Percentiles rank a stretch among this genome's conserved stretches.
These are phyloP conservation scores for Ehretia macrophylla DNA, from an alignment of 257 asterid genomes.

Conservation along the genomic window DNA sequence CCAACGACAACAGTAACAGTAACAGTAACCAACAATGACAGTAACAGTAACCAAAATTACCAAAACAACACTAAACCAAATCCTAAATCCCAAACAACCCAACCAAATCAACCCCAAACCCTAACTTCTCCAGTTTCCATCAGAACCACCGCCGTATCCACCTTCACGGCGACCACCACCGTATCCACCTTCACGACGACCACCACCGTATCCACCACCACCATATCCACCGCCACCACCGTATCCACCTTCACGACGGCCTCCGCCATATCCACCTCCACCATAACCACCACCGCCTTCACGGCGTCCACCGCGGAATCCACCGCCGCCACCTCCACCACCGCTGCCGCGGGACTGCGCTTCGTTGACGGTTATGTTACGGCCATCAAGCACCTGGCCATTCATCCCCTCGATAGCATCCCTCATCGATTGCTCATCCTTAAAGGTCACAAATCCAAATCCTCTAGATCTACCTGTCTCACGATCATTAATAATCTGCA, in stretches of 20 bases:
- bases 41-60: background rate
- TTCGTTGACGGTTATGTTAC: constrained; percentile 14
- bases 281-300: constrained; percentile 30
- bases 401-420: constrained; percentile 13
- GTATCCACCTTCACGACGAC: background rate
- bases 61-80: background rate
- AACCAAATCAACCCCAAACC: background rate
- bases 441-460: constrained; percentile 15
- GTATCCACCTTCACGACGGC: constrained; percentile 1
- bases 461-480: constrained; percentile 33
- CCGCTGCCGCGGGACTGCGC: constrained; percentile 22
- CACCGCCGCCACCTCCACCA: constrained; percentile 26
- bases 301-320: constrained; percentile 16
- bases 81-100: background rate
- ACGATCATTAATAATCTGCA: constrained; percentile 39
- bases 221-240: constrained; percentile 1
- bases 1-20: background rate
- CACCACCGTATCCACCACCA: background rate
- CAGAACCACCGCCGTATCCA: background rate
- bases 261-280: constrained; percentile 15
- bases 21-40: background rate
- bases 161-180: background rate
- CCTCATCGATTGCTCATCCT: constrained; percentile 11
- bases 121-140: background rate
- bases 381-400: constrained; percentile 13